phyloP scores from a whole-genome alignment of 2,329 filamentous ascomycete species.

The Aureobasidium zeae region DNA sequence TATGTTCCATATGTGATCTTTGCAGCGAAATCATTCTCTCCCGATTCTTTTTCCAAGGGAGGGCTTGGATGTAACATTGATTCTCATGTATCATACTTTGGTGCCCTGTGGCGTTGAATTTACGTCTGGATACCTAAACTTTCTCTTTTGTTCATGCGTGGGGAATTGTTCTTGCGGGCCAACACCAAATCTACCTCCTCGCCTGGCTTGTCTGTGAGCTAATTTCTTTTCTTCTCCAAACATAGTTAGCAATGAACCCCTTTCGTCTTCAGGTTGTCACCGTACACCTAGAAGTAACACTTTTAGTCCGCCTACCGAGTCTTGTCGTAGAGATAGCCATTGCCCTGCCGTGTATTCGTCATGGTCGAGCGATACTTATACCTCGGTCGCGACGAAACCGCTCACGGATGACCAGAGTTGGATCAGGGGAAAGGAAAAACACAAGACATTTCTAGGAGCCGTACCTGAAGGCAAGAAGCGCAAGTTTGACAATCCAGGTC shows the following conservation, averaged over 20 bases:
- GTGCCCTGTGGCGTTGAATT: slow-evolving; percentile 1
- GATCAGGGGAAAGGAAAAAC: slow-evolving; percentile 42
- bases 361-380: slow-evolving; percentile 47
- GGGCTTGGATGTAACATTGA: background rate
- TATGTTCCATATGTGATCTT: slow-evolving; percentile 91
- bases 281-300: slow-evolving; percentile 47
- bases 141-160: slow-evolving; percentile 20
- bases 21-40: background rate
- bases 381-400: no score
- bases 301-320: slow-evolving; percentile 50
- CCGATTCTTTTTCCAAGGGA: background rate
- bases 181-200: slow-evolving; percentile 19
- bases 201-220: slow-evolving; percentile 34
- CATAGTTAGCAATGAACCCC: slow-evolving; percentile 49
- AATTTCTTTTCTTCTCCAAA: slow-evolving; percentile 33
- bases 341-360: slow-evolving; percentile 58
- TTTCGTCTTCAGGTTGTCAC: slow-evolving; percentile 54
- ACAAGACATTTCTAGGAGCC: slow-evolving; percentile 69
- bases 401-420: slow-evolving; percentile 25
- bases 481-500: no score
- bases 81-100: slow-evolving; percentile 1
- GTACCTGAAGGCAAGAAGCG: slow-evolving; percentile 83
- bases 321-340: slow-evolving; percentile 68
- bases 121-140: slow-evolving; percentile 2
- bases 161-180: no score